Base-by-base conservation (phyloP, 495 filamentous ascomycete genomes). In the Neurospora sp. region DNA sequence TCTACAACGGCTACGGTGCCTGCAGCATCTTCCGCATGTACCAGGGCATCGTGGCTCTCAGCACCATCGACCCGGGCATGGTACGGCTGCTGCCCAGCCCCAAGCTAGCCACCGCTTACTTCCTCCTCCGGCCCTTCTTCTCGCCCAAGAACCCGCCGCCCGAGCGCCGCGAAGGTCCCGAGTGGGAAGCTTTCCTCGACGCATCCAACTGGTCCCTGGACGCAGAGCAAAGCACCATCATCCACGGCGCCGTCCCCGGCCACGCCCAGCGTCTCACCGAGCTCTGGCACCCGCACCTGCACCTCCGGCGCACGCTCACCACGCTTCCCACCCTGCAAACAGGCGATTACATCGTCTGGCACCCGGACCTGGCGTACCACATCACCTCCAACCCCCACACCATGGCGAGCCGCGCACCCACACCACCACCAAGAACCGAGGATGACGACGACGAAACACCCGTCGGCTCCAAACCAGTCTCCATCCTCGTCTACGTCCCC, bases 331-430 rank as follows among this genome's bases (percentile, higher is more conserved):
- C 85, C 10, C 89, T 97, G 18, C 85, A 87, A 41, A 94, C 93
- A 0, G 94, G 94, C 68, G 94, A 97, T 81, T 97, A 92, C 82
- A 93, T 97, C 12, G 87, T 91, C 70, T 97, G 94, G 94, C 94
- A 97, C 81, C 94, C 93, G 71, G 94, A 97, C 73, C 88, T 81
- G 70, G 80, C 81, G 16, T 86, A 86, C 75, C 82, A 83, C 73
- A 83, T 86, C 80, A 82, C 83, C 65, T 80, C 80, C 71, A 82
- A 81, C 74, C 81, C 82, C 74, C 80, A 82, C 78, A 75, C 80
- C 75, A 78, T 75, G 73, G 78, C 72, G 45, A 78, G 76, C 72
- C 80, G 81, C 70, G 77, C 80, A 0, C 81, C 81, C 4, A 82
- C 79, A 12, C 79, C 78, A 3, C 80, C 81, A 22, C n/a, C n/a